Evolutionary conservation across 1,284 basidiomycete genomes (phyloP).

Genomic region (Ceratobasidium sp.): DNA sequence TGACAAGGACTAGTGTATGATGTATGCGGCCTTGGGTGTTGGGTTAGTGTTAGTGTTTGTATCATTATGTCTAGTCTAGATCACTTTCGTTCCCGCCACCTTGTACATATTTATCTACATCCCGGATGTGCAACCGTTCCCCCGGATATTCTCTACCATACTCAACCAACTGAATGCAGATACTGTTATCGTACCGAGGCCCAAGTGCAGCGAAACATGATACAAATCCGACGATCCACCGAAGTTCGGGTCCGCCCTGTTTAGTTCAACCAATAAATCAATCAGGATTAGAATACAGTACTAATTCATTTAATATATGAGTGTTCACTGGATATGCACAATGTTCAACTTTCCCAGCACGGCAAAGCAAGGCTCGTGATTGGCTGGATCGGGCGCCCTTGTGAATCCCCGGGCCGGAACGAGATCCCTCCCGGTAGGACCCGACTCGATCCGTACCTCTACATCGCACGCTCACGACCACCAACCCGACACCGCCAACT

Average conservation of each 20-base stretch:
- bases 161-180: no score
- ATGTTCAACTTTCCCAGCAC: no score
- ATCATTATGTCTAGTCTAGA: conserved; percentile 18
- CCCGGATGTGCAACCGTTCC: background rate
- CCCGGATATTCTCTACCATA: background rate
- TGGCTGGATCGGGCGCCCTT: conserved; percentile 22
- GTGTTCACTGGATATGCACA: no score
- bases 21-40: no score
- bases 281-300: no score
- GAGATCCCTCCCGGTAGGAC: conserved; percentile 8
- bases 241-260: no score
- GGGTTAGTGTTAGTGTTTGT: no score
- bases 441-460: conserved; percentile 35
- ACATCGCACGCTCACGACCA: conserved; percentile 42
- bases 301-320: no score
- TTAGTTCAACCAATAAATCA: no score
- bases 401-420: conserved; percentile 41
- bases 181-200: no score
- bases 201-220: no score
- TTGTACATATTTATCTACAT: conserved; percentile 9
- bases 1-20: conserved; percentile 13
- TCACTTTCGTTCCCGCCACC: conserved; percentile 1
- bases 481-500: background rate
- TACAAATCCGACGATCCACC: no score
- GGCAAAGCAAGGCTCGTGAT: conserved; percentile 21